Evolutionary conservation across 768 basidiomycete species (phyloP).

Genomic region (Cantharellus anzutake): DNA sequence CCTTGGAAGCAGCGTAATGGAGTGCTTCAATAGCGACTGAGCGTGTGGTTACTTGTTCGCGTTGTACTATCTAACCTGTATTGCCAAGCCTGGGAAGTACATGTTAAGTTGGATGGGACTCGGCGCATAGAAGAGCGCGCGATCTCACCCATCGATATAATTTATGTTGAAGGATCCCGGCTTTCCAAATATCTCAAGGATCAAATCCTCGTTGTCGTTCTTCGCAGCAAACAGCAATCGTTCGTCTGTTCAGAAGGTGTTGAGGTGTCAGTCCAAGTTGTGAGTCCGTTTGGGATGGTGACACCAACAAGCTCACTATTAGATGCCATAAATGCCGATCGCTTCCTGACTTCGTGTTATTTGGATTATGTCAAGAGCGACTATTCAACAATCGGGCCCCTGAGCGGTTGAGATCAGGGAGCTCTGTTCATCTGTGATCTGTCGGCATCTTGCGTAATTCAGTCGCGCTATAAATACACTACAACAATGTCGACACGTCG

Average conservation of each 20-base stretch:
- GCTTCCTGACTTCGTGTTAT: neutral
- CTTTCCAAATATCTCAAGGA: slow-evolving; percentile 35
- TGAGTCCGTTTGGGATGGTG: neutral
- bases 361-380: no score
- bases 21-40: slow-evolving; percentile 23
- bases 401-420: no score
- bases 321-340: slow-evolving; percentile 2
- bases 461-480: neutral
- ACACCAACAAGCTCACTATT: slow-evolving; percentile 3
- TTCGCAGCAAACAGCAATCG: slow-evolving; percentile 55
- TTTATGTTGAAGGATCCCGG: slow-evolving; percentile 46
- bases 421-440: no score
- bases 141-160: slow-evolving; percentile 52
- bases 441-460: neutral
- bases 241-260: slow-evolving; percentile 30
- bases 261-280: neutral
- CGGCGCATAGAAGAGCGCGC: neutral
- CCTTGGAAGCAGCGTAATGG: slow-evolving; percentile 42
- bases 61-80: slow-evolving; percentile 35
- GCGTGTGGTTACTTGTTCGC: neutral
- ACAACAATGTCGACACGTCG: slow-evolving; percentile 2
- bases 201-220: slow-evolving; percentile 47
- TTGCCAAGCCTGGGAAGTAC: slow-evolving; percentile 36
- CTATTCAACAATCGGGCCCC: no score
- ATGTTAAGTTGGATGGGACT: neutral